Percentiles rank a stretch among this genome's conserved stretches.
phyloP scores from a whole-genome alignment of 164 flowering plant species.

The Platanus orientalis region DNA sequence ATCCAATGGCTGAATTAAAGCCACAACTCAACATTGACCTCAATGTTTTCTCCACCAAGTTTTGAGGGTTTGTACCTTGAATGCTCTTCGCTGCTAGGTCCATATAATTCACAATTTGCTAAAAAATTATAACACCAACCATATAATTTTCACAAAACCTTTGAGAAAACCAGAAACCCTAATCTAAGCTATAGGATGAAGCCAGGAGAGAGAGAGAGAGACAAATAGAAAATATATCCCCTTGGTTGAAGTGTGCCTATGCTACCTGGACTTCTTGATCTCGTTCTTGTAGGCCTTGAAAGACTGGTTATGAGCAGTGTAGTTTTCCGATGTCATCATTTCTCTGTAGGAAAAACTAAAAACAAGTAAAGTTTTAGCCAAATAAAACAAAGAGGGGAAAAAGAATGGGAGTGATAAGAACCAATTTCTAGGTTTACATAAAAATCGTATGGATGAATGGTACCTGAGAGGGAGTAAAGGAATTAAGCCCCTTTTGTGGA shows the following conservation, averaged over 20 bases:
- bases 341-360: constrained; percentile 18
- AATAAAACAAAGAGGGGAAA: background rate
- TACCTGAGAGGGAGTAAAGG: background rate
- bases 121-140: too few relatives aligned
- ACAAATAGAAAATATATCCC: constrained; percentile 56
- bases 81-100: too few relatives aligned
- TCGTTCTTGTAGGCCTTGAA: constrained; percentile 94
- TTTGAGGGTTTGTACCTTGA: too few relatives aligned
- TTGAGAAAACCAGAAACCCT: too few relatives aligned
- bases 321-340: constrained; percentile 99
- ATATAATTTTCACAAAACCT: too few relatives aligned
- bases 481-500: too few relatives aligned
- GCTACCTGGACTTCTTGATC: constrained; percentile 91
- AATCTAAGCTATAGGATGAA: too few relatives aligned
- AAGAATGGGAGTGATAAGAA: too few relatives aligned
- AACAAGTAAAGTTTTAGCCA: background rate
- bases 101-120: too few relatives aligned
- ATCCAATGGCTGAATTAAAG: too few relatives aligned
- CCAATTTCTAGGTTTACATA: background rate
- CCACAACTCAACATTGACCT: too few relatives aligned
- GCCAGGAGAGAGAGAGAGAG: background rate
- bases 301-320: constrained; percentile 97
- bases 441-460: background rate
- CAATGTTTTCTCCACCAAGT: too few relatives aligned
- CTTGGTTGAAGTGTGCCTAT: constrained; percentile 90